These are phyloP conservation scores for Termitomyces sp. DNA, from an alignment of 768 basidiomycete species.

Conservation along the genomic window DNA sequence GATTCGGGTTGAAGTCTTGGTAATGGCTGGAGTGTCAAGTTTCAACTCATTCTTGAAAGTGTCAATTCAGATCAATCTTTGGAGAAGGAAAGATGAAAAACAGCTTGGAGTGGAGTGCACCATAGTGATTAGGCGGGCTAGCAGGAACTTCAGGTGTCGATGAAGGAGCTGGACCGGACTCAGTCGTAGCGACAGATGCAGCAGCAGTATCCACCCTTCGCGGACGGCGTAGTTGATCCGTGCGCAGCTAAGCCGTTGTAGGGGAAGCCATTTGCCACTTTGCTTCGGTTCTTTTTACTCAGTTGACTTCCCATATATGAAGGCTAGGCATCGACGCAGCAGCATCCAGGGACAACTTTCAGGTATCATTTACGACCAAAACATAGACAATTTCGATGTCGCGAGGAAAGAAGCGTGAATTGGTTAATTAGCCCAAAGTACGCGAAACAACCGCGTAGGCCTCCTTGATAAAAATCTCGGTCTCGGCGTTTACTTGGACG, in stretches of 20 bases:
- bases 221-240: not conserved
- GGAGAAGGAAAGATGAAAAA: not conserved
- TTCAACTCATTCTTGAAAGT: not conserved
- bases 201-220: not conserved
- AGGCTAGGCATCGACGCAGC: not conserved
- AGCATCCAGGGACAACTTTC: not conserved
- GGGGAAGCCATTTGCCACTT: not conserved
- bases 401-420: not conserved
- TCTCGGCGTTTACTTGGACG: not conserved
- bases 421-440: not conserved
- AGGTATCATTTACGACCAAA: not conserved
- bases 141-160: not conserved
- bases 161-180: not conserved
- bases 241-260: not conserved
- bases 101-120: not conserved
- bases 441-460: not conserved
- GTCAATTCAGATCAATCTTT: not conserved
- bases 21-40: not conserved
- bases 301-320: not conserved
- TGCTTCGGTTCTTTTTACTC: not conserved
- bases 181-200: not conserved
- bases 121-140: not conserved
- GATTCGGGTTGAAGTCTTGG: no score
- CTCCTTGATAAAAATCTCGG: not conserved
- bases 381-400: not conserved